These are phyloP conservation scores for Ogataea glucozyma DNA, from an alignment of 805 yeast genomes.

Conservation along the genomic window DNA sequence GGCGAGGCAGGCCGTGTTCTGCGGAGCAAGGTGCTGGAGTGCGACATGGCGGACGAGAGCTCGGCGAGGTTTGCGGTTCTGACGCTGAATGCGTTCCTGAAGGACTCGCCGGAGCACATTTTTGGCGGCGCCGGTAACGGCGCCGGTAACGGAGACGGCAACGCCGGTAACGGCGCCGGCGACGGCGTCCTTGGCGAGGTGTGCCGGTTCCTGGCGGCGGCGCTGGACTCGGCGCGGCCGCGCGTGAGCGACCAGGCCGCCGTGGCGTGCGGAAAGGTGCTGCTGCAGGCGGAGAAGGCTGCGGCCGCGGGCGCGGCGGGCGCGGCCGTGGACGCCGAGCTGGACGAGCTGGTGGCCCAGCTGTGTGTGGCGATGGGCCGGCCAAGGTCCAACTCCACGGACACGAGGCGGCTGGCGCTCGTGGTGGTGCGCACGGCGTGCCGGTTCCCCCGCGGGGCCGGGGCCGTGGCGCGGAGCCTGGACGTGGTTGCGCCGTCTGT, in stretches of 20 bases:
- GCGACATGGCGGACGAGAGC: slow-evolving; percentile 39
- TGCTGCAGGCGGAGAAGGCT: slow-evolving; percentile 52
- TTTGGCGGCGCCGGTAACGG: too few species aligned
- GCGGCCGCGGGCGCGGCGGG: slow-evolving; percentile 38
- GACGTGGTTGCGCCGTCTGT: slow-evolving; percentile 68
- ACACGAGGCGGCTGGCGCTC: slow-evolving; percentile 76
- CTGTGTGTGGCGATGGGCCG: slow-evolving; percentile 49
- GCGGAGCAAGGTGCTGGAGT: slow-evolving; percentile 56
- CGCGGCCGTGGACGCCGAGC: slow-evolving; percentile 27
- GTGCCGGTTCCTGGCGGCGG: slow-evolving; percentile 47
- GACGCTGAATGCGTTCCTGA: slow-evolving; percentile 76
- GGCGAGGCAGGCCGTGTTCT: slow-evolving; percentile 67
- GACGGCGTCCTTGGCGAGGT: slow-evolving; percentile 52
- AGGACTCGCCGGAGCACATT: slow-evolving; percentile 71
- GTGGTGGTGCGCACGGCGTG: slow-evolving; percentile 76
- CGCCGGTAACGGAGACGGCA: too few species aligned
- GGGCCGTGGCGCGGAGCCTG: slow-evolving; percentile 51
- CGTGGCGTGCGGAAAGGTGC: slow-evolving; percentile 77
- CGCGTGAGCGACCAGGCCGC: slow-evolving; percentile 75
- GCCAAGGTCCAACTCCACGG: slow-evolving; percentile 65
- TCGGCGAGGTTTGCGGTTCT: slow-evolving; percentile 64
- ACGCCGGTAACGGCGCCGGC: too few species aligned
- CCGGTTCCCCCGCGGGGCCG: slow-evolving; percentile 55
- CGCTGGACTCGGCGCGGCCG: slow-evolving; percentile 43
- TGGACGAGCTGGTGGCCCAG: slow-evolving; percentile 47